Conservation (phyloP, 2,329 filamentous ascomycete species). For the Laburnicola sp. region DNA sequence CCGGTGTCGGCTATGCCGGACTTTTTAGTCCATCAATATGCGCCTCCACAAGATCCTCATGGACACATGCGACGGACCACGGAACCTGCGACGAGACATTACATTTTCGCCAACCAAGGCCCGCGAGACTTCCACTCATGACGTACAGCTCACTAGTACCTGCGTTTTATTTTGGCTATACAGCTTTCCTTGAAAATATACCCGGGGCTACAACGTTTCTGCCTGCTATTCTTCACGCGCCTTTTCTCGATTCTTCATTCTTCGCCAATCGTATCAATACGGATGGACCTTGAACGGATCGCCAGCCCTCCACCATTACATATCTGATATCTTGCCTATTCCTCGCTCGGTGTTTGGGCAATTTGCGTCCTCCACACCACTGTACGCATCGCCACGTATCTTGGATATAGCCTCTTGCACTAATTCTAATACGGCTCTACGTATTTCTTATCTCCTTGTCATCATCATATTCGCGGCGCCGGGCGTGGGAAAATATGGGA, state of each 20-base stretch:
- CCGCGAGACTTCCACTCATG: constrained; percentile 46
- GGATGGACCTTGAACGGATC: background rate
- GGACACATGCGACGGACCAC: constrained; percentile 30
- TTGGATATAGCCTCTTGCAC: constrained; percentile 2
- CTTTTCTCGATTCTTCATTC: background rate
- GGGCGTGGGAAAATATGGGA: background rate
- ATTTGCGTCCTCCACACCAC: background rate
- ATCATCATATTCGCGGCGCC: constrained; percentile 3
- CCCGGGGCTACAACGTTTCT: background rate
- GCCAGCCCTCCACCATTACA: background rate
- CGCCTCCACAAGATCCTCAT: constrained; percentile 46
- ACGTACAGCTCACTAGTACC: background rate
- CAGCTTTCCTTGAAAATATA: constrained; percentile 4
- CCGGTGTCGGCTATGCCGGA: constrained; percentile 39
- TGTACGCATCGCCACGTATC: background rate
- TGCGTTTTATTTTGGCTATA: constrained; percentile 9
- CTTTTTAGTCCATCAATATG: constrained; percentile 54
- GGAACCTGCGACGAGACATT: constrained; percentile 49
- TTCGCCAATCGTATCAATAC: constrained; percentile 1
- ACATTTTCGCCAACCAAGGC: constrained; percentile 53
- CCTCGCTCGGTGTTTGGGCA: background rate
- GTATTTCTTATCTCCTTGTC: background rate
- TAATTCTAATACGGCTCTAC: constrained; percentile 3
- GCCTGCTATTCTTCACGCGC: background rate
- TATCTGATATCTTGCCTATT: background rate